Base-by-base conservation (phyloP, 2,329 filamentous ascomycete genomes). In the Aspergillus eucalypticola region DNA sequence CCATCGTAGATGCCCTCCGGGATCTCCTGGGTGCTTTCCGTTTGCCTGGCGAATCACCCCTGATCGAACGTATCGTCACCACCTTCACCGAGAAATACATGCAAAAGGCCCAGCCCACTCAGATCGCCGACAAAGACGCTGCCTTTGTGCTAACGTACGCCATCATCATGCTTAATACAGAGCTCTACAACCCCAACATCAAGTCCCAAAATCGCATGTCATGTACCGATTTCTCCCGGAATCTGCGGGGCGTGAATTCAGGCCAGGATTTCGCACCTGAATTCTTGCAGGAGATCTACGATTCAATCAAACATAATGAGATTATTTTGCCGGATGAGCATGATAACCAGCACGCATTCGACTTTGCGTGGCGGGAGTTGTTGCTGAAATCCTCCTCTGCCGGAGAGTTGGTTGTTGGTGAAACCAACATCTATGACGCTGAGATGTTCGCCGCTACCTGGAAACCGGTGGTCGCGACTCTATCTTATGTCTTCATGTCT, bases 401-500 rank as follows among this genome's bases (percentile, higher is more conserved):
- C 0, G 88, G 90, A 1, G 85, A 88, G 54, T 82, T 98, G 48
- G 80, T 90, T 35, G 81, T 94, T 29, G 96, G 92, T 73, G 85
- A 96, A 66, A 96, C 94, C 4, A 98, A 97, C 72, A 88, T 96
- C 41, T 99, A 92, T 75, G 96, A 99, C 75, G 91, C 93, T 3
- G 93, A 99, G 73, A 97, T 99, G 91, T 99, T 99, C 75, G 88
- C 90, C 59, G 90, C 92, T 21, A 97, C 93, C 0, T 99, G 96
- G 95, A 92, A 87, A 73, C 94, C 96, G 0, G 92, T 99, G 53
- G 85, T 99, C 39, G 93, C 95, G 3, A 98, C 96, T 0, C 81
- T 99, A 57, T 96, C 95, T 11, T 99, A 98, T 72, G 95, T 99
- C 3, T 99, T 99, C 80, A 96, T 98, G 89, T 98, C 94, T 38